These are phyloP conservation scores for Lichtheimia hyalospora DNA, from an alignment of 371 early-diverging fungal genomes.

Conservation along the genomic window DNA sequence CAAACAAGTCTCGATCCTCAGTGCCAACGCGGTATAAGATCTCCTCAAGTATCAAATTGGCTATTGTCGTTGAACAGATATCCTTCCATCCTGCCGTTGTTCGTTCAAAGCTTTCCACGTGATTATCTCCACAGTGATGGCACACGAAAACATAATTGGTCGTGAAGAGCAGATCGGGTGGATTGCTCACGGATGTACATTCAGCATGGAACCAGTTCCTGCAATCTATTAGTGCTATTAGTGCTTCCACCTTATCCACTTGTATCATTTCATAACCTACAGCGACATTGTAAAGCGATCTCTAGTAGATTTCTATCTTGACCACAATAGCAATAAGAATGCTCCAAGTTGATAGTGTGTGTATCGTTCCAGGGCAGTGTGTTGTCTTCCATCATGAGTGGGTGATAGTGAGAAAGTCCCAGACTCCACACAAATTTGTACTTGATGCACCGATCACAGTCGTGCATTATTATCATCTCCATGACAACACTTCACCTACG, in stretches of 20 bases:
- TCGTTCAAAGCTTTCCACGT: constrained; percentile 57
- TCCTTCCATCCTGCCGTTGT: constrained; percentile 75
- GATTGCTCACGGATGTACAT: constrained; percentile 52
- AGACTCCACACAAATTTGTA: not conserved
- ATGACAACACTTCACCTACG: too few species aligned
- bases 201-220: constrained; percentile 71
- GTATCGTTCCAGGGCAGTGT: constrained; percentile 54
- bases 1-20: constrained; percentile 40
- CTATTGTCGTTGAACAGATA: constrained; percentile 64
- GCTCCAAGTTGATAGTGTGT: constrained; percentile 63
- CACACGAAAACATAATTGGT: constrained; percentile 68
- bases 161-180: constrained; percentile 58
- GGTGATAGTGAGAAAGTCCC: not conserved
- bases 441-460: not conserved
- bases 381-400: not conserved
- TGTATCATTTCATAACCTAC: constrained; percentile 27
- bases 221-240: constrained; percentile 36
- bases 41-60: constrained; percentile 62
- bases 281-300: constrained; percentile 58
- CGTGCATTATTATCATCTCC: too few species aligned
- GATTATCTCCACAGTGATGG: constrained; percentile 35
- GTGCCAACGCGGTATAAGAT: constrained; percentile 36
- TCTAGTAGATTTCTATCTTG: constrained; percentile 62
- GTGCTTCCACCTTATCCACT: not conserved
- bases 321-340: constrained; percentile 69